Evolutionary conservation across 805 yeast species (phyloP), one percentile per base, ranked within the genome.

Genomic region (Zygotorulaspora danielsina): DNA sequence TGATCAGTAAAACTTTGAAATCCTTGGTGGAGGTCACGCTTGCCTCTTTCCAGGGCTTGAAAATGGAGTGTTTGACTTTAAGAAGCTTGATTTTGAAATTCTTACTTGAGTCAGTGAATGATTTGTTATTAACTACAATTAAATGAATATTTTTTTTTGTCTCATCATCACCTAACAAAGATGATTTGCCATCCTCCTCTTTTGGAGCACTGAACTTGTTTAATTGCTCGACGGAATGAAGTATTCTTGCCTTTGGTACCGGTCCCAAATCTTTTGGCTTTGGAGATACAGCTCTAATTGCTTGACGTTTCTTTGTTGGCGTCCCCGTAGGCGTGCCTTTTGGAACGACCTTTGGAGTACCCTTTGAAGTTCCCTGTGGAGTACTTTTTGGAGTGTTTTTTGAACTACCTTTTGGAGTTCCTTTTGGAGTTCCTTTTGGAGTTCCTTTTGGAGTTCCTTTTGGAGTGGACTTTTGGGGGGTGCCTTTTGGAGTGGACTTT

Each of bases 201-300:
- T 66, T 57, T 34, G 64, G 59, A 19, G 68, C 59, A 36, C 74
- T 59, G 62, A 72, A 87, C 57, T 82, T 81, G 40, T 69, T 65
- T 55, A 93, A 72, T 50, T 87, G 94, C 12, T 65, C 54, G 32
- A 84, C 61, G 9, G 90, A 89, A 46, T 75, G 75, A 13, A 49
- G 44, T 11, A 75, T 55, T 46, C 63, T 61, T 12, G 49, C 51
- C 5, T 39, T 34, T n/a, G 63, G 61, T 24, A 31, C 41, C n/a
- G 46, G 22, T 7, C 43, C 29, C 22, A 46, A 42, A 30, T 26
- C 43, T 56, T 32, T 55, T 53, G 10, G 9, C 24, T 21, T 21
- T 21, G 24, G 24, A n/a, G 45, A 34, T 5, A 39, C 22, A 16
- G 33, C 38, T 16, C 32, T 38, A 32, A 24, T 34, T 15, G 42